A percentile compares a stretch with the other conserved stretches of the same genome.
Evolutionary conservation across 169 alveolate species (phyloP).

Genomic region (Plasmodium gonderi): DNA sequence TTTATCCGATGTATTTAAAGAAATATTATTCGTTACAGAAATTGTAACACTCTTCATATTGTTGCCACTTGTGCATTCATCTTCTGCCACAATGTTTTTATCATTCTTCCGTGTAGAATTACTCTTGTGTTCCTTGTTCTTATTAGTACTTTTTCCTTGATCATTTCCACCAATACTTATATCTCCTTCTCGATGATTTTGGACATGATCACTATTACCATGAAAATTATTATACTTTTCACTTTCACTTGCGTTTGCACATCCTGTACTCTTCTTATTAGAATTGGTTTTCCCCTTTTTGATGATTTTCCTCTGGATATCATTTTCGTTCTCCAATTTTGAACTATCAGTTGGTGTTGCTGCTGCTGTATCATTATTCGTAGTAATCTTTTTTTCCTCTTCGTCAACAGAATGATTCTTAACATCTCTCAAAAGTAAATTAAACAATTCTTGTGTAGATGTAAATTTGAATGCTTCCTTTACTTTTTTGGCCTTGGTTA

Average conservation of each 20-base stretch:
- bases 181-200: not conserved
- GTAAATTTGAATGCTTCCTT: slow-evolving; percentile 57
- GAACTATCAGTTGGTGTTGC: not conserved
- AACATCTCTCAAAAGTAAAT: slow-evolving; percentile 45
- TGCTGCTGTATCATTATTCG: not conserved
- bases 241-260: not conserved
- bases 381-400: not conserved
- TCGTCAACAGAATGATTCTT: slow-evolving; percentile 4
- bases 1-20: too few relatives aligned
- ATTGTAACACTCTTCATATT: not conserved
- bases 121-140: not conserved
- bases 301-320: not conserved
- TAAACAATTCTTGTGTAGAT: slow-evolving; percentile 54
- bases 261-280: not conserved
- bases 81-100: not conserved
- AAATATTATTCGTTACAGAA: too few relatives aligned
- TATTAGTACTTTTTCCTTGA: not conserved
- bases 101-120: not conserved
- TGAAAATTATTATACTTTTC: too few relatives aligned
- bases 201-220: not conserved
- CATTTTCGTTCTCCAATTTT: not conserved
- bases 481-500: not conserved
- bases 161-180: not conserved
- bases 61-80: not conserved
- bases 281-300: not conserved